Evolutionary conservation across 139 green algal species (phyloP).

Genomic region (Chlorella sp.): DNA sequence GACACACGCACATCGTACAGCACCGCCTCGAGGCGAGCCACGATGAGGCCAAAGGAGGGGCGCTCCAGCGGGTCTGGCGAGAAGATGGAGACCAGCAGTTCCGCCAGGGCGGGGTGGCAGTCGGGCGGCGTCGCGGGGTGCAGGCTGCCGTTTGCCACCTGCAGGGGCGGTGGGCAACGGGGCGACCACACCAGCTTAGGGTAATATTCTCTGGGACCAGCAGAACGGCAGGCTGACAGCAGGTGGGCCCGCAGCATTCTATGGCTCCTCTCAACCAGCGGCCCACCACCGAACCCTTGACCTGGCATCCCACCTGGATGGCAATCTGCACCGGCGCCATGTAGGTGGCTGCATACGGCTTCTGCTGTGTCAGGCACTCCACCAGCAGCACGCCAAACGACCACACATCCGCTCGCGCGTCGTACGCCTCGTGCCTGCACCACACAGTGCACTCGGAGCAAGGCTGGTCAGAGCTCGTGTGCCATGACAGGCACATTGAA

Average conservation of each 20-base stretch:
- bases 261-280: too few species aligned
- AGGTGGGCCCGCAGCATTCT: too few species aligned
- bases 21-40: constrained; percentile 40
- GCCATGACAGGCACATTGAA: too few species aligned
- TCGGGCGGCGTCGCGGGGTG: constrained; percentile 52
- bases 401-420: constrained; percentile 80
- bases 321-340: constrained; percentile 79
- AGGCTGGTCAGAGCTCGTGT: too few species aligned
- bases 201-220: neutral
- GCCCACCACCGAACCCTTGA: too few species aligned
- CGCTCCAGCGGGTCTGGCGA: constrained; percentile 67
- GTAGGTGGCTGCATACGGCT: constrained; percentile 74
- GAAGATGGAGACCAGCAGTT: constrained; percentile 49
- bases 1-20: constrained; percentile 25
- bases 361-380: constrained; percentile 68
- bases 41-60: constrained; percentile 62
- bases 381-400: constrained; percentile 81
- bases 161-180: neutral
- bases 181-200: too few species aligned
- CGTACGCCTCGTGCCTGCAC: constrained; percentile 58
- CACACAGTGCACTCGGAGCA: neutral
- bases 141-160: constrained; percentile 65
- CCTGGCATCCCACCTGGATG: neutral
- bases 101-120: constrained; percentile 46
- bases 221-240: neutral